Percentiles rank a stretch among this genome's conserved stretches.
phyloP scores from a whole-genome alignment of 345 rosid genomes.

The Brassica incana region DNA sequence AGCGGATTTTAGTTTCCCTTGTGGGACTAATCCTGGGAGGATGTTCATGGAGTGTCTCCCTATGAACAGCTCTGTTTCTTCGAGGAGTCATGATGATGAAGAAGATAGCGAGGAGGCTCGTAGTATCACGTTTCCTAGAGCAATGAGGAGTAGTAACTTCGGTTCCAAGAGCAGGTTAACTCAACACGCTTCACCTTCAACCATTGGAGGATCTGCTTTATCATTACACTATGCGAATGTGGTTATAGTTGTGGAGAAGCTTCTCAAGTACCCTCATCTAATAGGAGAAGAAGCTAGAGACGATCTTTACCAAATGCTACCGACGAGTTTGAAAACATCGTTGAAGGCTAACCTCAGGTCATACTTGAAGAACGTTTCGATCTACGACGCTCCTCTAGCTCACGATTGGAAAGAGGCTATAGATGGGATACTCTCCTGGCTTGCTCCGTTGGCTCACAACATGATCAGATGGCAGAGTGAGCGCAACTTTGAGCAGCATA shows the following conservation, averaged over 20 bases:
- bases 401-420: conserved; percentile 92
- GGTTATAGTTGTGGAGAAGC: conserved; percentile 84
- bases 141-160: conserved; percentile 36
- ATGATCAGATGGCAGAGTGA: conserved; percentile 96
- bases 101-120: conserved; percentile 40
- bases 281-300: conserved; percentile 96
- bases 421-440: conserved; percentile 74
- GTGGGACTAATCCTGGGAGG: conserved; percentile 82
- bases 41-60: conserved; percentile 83
- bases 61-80: conserved; percentile 58
- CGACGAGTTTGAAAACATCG: conserved; percentile 68
- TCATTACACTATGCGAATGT: conserved; percentile 90
- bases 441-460: conserved; percentile 91
- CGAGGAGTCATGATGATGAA: conserved; percentile 52
- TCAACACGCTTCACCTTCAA: conserved; percentile 58
- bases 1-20: conserved; percentile 71
- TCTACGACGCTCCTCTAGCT: conserved; percentile 91
- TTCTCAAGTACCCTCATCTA: conserved; percentile 83
- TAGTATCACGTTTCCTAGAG: conserved; percentile 43
- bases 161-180: conserved; percentile 60
- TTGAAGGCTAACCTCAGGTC: conserved; percentile 69
- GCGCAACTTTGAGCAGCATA: conserved; percentile 86
- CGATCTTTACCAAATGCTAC: conserved; percentile 93
- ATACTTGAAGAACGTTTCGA: conserved; percentile 74
- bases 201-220: conserved; percentile 88